Evolutionary conservation across 495 filamentous ascomycete genomes (phyloP), one percentile per base, ranked within the genome.

Genomic region (Symbiotaphrina buchneri): DNA sequence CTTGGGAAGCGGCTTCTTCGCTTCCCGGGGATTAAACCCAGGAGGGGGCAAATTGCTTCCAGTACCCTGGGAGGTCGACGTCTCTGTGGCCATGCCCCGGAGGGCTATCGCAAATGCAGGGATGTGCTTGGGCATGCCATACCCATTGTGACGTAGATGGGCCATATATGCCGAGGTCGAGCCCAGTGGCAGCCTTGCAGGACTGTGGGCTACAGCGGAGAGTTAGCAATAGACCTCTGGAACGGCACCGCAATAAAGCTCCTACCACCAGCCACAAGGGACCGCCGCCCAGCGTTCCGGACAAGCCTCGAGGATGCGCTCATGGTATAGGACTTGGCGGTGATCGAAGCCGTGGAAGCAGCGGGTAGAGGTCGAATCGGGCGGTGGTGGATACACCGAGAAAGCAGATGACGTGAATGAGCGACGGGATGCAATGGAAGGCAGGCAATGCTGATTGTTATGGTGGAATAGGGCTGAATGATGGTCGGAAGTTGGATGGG

Each of bases 11-110:
- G 87, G 82, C 41, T 80, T 90, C 64, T 83, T 92, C 22, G 87
- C 87, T 50, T 79, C 54, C 45, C 91, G 71, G 10, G 80, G 56
- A 47, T 93, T 83, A 62, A 94, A 99, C 6, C 87, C 90, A 6
- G 87, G 87, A 28, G 87, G 85, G 21, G 87, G 87, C 11, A 68
- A 73, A 27, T 54, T 56, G 15, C 60, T 48, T 11, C 53, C 55
- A 21, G 62, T 56, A 30, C 63, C 56, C 17, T 49, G 30, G 8
- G 47, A 47, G 6, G 54, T 56, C 11, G 68, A 65, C 23, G 72
- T 69, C 35, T 84, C 74, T 31, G 87, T 95, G 13, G 68, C 61
- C 45, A 76, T 66, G 40, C 50, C 56, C 38, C 71, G 63, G 18
- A 80, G 64, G 35, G 76, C 55, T 31, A 79, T 65, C 6, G 68